These are phyloP conservation scores for Prototheca stagnorum DNA, from an alignment of 163 green algal genomes.

Conservation along the genomic window DNA sequence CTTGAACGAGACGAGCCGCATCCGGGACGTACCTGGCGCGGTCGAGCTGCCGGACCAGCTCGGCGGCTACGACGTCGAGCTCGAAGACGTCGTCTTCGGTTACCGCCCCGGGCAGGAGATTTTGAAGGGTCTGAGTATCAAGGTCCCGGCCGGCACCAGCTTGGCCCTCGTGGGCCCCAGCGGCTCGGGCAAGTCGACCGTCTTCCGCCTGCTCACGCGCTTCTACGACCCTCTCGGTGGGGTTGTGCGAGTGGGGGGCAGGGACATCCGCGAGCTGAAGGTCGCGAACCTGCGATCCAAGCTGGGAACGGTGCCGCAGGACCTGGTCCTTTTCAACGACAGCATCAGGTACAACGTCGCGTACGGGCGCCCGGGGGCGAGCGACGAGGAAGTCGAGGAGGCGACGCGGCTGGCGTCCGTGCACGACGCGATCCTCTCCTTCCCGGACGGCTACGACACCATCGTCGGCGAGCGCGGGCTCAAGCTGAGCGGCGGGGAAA, in stretches of 20 bases:
- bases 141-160: conserved; percentile 61
- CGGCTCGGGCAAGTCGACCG: conserved; percentile 82
- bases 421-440: conserved; percentile 43
- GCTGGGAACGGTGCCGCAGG: conserved; percentile 63
- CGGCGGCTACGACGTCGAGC: conserved; percentile 35
- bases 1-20: conserved; percentile 24
- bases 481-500: conserved; percentile 70
- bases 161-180: conserved; percentile 77
- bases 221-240: conserved; percentile 46
- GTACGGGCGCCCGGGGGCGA: conserved; percentile 59
- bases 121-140: conserved; percentile 42
- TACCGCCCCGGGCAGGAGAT: conserved; percentile 49
- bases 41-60: neutral
- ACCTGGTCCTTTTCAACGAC: conserved; percentile 76
- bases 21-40: conserved; percentile 10
- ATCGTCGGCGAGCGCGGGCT: conserved; percentile 59
- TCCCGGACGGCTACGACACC: conserved; percentile 71
- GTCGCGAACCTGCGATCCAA: conserved; percentile 19
- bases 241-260: conserved; percentile 33
- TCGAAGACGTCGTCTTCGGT: conserved; percentile 60
- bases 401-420: conserved; percentile 19
- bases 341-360: conserved; percentile 70
- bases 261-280: conserved; percentile 31
- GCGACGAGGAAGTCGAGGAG: conserved; percentile 24
- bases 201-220: conserved; percentile 71